Percentiles rank a stretch among this genome's conserved stretches.
Conservation (phyloP, 2,329 filamentous ascomycete genomes). For the Ophiostoma tasmaniense region DNA sequence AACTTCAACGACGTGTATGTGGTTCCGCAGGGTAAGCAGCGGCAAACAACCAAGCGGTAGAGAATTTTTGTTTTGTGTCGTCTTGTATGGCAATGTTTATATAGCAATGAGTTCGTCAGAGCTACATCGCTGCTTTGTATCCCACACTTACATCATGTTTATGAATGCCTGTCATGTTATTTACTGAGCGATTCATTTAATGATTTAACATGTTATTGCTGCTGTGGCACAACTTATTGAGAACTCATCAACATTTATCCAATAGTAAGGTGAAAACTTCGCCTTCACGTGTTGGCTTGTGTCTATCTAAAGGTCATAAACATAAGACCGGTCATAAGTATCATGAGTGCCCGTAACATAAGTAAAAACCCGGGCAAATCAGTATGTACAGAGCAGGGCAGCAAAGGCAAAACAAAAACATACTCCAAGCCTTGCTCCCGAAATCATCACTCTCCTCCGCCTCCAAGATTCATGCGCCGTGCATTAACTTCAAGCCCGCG, state of each 20-base stretch:
- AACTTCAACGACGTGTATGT: slow-evolving; percentile 98
- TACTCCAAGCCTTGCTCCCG: not conserved
- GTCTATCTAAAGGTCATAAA: slow-evolving; percentile 11
- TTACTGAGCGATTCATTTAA: not conserved
- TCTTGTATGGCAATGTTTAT: not conserved
- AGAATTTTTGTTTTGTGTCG: not conserved
- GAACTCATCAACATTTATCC: not conserved
- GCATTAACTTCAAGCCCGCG: not conserved
- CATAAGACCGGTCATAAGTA: slow-evolving; percentile 14
- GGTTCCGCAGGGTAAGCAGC: slow-evolving; percentile 22
- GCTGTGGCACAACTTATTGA: not conserved
- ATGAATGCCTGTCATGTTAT: not conserved
- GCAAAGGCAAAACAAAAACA: not conserved
- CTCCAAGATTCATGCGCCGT: not conserved
- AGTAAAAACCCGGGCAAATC: slow-evolving; percentile 1
- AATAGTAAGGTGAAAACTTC: not conserved
- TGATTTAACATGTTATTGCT: not conserved
- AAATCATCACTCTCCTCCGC: not conserved
- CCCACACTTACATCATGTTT: not conserved
- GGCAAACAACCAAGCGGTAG: slow-evolving; percentile 13
- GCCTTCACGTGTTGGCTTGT: not conserved
- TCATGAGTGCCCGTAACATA: slow-evolving; percentile 6
- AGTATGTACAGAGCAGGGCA: not conserved
- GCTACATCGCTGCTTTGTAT: not conserved
- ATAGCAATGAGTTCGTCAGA: no score